phyloP scores from a whole-genome alignment of 495 filamentous ascomycete species.

The Durotheca rogersii region DNA sequence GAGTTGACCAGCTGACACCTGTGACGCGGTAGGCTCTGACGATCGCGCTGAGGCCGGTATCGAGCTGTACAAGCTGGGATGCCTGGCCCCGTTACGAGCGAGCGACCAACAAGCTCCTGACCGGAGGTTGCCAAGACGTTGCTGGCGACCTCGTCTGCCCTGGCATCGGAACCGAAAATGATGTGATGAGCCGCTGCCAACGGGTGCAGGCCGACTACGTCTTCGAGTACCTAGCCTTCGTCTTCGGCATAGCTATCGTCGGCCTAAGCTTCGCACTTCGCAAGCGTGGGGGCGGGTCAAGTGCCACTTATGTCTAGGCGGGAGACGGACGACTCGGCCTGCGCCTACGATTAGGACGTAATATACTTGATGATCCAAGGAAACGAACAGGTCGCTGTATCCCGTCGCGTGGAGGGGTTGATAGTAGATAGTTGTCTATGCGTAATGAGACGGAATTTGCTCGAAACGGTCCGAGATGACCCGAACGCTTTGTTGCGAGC shows the following conservation, averaged over 20 bases:
- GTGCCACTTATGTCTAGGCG: constrained; percentile 9
- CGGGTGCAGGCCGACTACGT: constrained; percentile 38
- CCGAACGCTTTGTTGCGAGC: neutral
- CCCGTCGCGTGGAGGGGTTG: neutral
- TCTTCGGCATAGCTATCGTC: constrained; percentile 28
- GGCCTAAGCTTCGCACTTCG: constrained; percentile 14
- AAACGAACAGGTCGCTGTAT: too few species aligned
- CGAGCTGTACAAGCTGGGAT: constrained; percentile 33
- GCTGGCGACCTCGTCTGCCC: constrained; percentile 16
- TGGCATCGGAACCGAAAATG: constrained; percentile 5
- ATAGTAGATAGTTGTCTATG: neutral
- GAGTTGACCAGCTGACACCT: neutral
- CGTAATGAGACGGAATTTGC: too few species aligned
- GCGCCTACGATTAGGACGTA: too few species aligned
- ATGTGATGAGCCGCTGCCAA: constrained; percentile 34
- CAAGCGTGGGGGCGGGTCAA: constrained; percentile 3
- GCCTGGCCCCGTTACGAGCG: constrained; percentile 9
- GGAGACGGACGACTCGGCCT: neutral
- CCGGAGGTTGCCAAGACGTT: constrained; percentile 32
- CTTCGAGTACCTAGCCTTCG: constrained; percentile 40
- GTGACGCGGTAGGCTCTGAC: constrained; percentile 45
- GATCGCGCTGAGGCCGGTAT: constrained; percentile 39
- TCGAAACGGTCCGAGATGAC: too few species aligned
- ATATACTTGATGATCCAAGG: too few species aligned
- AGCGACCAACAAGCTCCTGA: constrained; percentile 37